phyloP scores from a whole-genome alignment of 2,329 filamentous ascomycete genomes.

The Monilinia laxa region DNA sequence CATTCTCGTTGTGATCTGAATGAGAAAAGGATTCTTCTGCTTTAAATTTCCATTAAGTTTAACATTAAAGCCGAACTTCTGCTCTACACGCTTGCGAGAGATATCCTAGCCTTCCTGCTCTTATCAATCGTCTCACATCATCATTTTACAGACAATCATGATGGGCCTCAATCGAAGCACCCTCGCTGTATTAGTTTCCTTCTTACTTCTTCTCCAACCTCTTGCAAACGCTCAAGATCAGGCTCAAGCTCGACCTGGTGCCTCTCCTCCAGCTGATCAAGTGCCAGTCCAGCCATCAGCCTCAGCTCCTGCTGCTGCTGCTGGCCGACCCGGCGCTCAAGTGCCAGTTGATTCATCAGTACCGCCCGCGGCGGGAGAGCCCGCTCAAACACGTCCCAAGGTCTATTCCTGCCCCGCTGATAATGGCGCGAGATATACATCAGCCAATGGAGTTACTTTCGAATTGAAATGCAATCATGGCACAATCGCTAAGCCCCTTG shows the following conservation, averaged over 20 bases:
- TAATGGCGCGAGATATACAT: constrained; percentile 9
- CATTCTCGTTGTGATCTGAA: neutral
- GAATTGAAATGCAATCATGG: constrained; percentile 12
- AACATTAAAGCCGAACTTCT: constrained; percentile 1
- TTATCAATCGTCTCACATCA: neutral
- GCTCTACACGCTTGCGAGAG: constrained; percentile 12
- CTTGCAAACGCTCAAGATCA: constrained; percentile 15
- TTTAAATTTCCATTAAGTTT: neutral
- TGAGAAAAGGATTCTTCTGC: neutral
- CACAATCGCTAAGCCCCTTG: neutral
- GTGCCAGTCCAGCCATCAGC: neutral
- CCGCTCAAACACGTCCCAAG: neutral
- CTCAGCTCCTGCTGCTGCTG: constrained; percentile 5
- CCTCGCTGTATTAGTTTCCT: neutral
- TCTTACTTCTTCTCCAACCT: neutral
- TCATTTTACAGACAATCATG: neutral
- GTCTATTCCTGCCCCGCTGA: constrained; percentile 16
- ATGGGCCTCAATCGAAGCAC: constrained; percentile 18
- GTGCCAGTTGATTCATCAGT: neutral
- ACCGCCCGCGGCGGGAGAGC: neutral
- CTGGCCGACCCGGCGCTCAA: constrained; percentile 1
- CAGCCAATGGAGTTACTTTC: constrained; percentile 10
- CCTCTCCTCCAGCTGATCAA: constrained; percentile 3
- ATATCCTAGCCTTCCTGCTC: constrained; percentile 2
- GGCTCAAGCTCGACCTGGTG: constrained; percentile 10